These are phyloP conservation scores for Chalciporus chontae DNA, from an alignment of 768 basidiomycete genomes.

Conservation along the genomic window DNA sequence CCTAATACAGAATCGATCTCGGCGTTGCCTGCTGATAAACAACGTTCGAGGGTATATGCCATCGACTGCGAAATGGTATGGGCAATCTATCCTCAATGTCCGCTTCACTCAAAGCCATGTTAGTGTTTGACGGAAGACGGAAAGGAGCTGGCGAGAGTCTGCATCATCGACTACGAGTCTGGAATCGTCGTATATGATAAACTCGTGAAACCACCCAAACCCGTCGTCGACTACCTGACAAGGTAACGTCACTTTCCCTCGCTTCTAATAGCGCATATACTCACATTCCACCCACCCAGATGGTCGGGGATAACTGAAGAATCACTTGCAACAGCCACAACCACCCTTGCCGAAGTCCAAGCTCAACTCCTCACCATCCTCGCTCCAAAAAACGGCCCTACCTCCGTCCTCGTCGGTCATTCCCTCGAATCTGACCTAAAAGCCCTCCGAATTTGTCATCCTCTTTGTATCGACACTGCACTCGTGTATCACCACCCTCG, in stretches of 20 bases:
- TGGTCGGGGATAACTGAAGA: conserved; percentile 93
- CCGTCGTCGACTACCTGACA: conserved; percentile 90
- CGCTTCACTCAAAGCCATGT: conserved; percentile 1
- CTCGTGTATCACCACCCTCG: conserved; percentile 89
- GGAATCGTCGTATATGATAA: conserved; percentile 80
- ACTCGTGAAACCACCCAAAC: conserved; percentile 83
- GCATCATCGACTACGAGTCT: conserved; percentile 73
- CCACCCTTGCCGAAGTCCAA: conserved; percentile 80
- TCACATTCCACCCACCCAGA: conserved; percentile 33
- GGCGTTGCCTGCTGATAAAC: conserved; percentile 28
- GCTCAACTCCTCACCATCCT: conserved; percentile 60
- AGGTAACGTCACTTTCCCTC: conserved; percentile 42
- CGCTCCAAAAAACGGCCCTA: conserved; percentile 46
- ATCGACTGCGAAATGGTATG: conserved; percentile 97
- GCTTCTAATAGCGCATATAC: not conserved
- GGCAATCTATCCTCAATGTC: not conserved
- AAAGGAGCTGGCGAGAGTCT: conserved; percentile 83
- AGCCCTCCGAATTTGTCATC: conserved; percentile 83
- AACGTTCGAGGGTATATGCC: conserved; percentile 61
- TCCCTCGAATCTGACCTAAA: conserved; percentile 93
- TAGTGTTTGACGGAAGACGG: conserved; percentile 90
- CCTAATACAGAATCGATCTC: conserved; percentile 30
- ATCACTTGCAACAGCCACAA: conserved; percentile 63
- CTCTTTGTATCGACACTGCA: conserved; percentile 88
- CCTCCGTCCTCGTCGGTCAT: conserved; percentile 87